Conservation (phyloP, 2,329 filamentous ascomycete species). For the Pseudocercospora cruenta region DNA sequence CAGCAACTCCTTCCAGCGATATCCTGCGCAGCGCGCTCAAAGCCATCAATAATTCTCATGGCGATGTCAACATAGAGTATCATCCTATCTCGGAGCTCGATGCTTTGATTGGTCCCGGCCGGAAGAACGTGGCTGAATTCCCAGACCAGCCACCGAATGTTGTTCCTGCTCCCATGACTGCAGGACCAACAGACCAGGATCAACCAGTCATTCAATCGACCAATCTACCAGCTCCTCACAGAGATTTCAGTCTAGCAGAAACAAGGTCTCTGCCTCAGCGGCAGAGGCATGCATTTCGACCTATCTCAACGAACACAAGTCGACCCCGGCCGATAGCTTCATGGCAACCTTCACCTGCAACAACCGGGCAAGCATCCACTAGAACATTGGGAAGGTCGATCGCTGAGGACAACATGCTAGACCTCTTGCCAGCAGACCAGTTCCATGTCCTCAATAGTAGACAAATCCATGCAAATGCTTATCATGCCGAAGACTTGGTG, state of each 20-base stretch:
- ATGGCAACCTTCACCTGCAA: background rate
- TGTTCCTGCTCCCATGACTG: background rate
- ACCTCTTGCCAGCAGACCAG: conserved; percentile 8
- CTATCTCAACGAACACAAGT: background rate
- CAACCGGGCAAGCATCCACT: background rate
- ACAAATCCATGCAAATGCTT: conserved; percentile 16
- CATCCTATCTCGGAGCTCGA: background rate
- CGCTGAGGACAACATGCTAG: conserved; percentile 21
- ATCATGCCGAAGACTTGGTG: conserved; percentile 22
- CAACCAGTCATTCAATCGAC: background rate
- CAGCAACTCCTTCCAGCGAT: conserved; percentile 28
- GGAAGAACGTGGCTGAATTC: background rate
- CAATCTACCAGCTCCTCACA: background rate
- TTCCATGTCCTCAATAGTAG: background rate
- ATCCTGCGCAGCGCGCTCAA: conserved; percentile 23
- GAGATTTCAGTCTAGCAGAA: conserved; percentile 2
- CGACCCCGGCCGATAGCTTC: background rate
- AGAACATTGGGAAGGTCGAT: background rate
- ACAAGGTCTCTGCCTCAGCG: background rate
- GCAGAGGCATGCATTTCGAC: background rate
- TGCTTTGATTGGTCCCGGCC: background rate
- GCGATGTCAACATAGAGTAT: background rate
- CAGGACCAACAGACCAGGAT: background rate
- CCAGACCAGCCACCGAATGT: background rate
- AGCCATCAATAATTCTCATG: conserved; percentile 5